Percentiles rank a stretch among this genome's conserved stretches.
Conservation (phyloP, 176 grass and related monocot species). For the Phoenix dactylifera region DNA sequence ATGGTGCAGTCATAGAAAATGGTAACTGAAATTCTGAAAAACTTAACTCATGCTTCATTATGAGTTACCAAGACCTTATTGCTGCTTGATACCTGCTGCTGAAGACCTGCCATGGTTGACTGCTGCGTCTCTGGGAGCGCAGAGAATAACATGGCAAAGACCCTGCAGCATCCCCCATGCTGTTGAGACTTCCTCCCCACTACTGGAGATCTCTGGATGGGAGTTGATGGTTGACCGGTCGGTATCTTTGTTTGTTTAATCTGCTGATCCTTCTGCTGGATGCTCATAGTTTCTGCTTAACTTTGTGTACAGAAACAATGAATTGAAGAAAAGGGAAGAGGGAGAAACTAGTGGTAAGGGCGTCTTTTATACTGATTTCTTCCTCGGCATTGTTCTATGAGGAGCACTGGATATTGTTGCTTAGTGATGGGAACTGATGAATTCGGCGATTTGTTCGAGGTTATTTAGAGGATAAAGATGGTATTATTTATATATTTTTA, state of each 20-base stretch:
- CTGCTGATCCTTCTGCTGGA: neutral
- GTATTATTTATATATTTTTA: no score
- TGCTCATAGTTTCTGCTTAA: no score
- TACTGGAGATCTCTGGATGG: neutral
- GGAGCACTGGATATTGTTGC: no score
- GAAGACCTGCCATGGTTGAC: neutral
- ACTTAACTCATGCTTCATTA: no score
- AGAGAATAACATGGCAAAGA: constrained; percentile 29
- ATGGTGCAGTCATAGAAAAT: no score
- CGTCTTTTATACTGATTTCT: neutral
- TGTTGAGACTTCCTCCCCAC: neutral
- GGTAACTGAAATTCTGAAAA: no score
- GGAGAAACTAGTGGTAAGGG: neutral
- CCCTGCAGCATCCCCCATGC: constrained; percentile 19
- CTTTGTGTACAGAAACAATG: no score
- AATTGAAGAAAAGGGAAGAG: neutral
- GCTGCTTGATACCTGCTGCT: neutral
- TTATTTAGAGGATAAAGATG: no score
- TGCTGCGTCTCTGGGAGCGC: constrained; percentile 4
- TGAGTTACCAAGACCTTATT: no score
- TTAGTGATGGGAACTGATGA: no score
- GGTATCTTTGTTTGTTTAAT: neutral
- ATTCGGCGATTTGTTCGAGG: no score
- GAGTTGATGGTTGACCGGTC: neutral
- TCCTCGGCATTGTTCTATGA: no score